Evolutionary conservation across 306 rosid genomes (phyloP), one percentile per base, ranked within the genome.

Genomic region (Pueraria montana): DNA sequence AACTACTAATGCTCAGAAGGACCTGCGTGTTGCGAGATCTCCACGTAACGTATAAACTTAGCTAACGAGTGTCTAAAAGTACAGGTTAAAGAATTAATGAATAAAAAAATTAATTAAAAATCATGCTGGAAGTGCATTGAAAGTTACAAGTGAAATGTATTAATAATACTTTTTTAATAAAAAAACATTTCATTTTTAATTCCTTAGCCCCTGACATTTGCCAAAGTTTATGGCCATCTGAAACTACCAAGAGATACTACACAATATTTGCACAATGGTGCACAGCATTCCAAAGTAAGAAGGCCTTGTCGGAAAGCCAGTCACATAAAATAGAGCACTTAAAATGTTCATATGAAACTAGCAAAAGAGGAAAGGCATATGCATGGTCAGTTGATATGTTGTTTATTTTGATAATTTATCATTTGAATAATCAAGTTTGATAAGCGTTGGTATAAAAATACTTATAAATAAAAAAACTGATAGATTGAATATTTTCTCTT

Each of bases 351-450:
- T n/a, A n/a, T 73, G 23, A 63, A 63, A 61, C 45, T 52, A 82
- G 50, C 17, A 40, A 27, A 63, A 48, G 62, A 77, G 13, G 27
- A 63, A 18, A 65, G 34, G 36, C 23, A 77, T 0, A 18, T 26
- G 59, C 46, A 62, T 77, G 61, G 8, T 45, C 48, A 18, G 49
- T 38, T 62, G 26, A 65, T 14, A 62, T 42, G 61, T 55, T 23
- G 27, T 71, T n/a, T 62, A 32, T 30, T 63, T 81, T 55, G 23
- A 61, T 63, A 32, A 62, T 80, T 46, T 73, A 34, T 81, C 55
- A 53, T 67, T 49, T 52, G 26, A 65, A 50, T 34, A 49, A 50
- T 78, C 14, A 38, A 21, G 65, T 58, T 23, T 23, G 1, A 23
- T 21, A 21, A 21, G 65, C 24, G 7, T 56, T 10, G 21, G 64